Evolutionary conservation across 805 yeast species (phyloP), one percentile per base, ranked within the genome.

Genomic region (Teunomyces gatunensis): DNA sequence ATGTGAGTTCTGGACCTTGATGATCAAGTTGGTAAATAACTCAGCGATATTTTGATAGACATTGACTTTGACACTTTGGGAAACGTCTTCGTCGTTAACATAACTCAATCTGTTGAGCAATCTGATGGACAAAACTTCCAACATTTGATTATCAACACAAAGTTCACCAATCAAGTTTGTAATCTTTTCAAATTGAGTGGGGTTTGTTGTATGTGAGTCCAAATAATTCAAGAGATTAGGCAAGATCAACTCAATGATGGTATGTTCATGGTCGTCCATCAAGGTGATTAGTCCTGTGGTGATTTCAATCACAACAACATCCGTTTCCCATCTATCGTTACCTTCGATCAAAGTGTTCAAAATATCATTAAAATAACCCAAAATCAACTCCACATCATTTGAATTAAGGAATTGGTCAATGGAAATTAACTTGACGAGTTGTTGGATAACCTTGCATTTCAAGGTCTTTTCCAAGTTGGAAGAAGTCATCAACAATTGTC

Each of bases 381-480:
- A 79, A 5, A 87, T 69, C 45, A 87, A 65, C 25, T 81, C 77
- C 23, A 80, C 62, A 54, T 89, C 96, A 45, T 79, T 78, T 3
- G 56, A 52, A 12, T 64, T 63, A 42, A 89, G 65, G 53, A 80
- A 83, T 1, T 66, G 68, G 2, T 67, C 63, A 54, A 87, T 67
- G 27, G 72, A 67, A 6, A 83, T 69, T 37, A 89, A 58, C 44
- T 80, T 79, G 0, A 82, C 74, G 44, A 89, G 73, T 39, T 86
- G 87, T 46, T 80, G 80, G 25, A 87, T 69, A 1, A 94, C 79
- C 35, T 85, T 68, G 23, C 85, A 75, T 56, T 89, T 76, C 47
- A 89, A 71, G 1, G 90, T 80, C 9, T 83, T 83, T 56, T 88
- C 96, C 27, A 80, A 67, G 29, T 74, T 76, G 0, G 96, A 81